Conservation (phyloP, 2,329 filamentous ascomycete genomes). For the Colletotrichum sp. region DNA sequence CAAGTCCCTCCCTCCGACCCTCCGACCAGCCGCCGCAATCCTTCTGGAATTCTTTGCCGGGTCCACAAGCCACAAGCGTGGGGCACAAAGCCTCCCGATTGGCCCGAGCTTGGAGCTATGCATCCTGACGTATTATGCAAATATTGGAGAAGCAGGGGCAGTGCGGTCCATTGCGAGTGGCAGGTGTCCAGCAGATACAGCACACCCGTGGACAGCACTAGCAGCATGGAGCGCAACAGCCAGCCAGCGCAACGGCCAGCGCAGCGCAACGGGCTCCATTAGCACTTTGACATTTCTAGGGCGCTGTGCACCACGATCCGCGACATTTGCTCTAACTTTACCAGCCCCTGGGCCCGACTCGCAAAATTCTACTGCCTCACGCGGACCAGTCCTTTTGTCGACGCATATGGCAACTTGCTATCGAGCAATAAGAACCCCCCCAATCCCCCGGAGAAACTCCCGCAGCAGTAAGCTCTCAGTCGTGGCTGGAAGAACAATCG, state of each 20-base stretch:
- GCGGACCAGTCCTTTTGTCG: background rate
- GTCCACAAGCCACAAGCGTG: slow-evolving; percentile 12
- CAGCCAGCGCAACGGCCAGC: background rate
- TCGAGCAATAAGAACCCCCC: background rate
- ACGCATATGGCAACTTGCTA: background rate
- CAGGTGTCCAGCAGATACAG: background rate
- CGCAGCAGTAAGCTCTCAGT: background rate
- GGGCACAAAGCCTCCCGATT: slow-evolving; percentile 1
- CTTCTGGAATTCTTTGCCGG: background rate
- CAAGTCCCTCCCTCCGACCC: background rate
- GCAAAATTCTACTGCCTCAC: background rate
- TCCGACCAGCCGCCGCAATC: background rate
- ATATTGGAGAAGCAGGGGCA: background rate
- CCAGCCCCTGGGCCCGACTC: slow-evolving; percentile 12
- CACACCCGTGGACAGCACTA: background rate
- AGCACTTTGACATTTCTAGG: slow-evolving; percentile 14
- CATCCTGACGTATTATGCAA: slow-evolving; percentile 19
- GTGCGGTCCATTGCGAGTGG: background rate
- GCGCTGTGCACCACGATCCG: slow-evolving; percentile 21
- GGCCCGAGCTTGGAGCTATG: background rate
- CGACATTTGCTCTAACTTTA: slow-evolving; percentile 18
- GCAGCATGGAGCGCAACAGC: background rate
- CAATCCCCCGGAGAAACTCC: background rate
- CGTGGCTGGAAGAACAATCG: background rate
- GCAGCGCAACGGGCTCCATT: background rate